Conservation (phyloP, 495 filamentous ascomycete genomes). For the Chaetomium fimeti region DNA sequence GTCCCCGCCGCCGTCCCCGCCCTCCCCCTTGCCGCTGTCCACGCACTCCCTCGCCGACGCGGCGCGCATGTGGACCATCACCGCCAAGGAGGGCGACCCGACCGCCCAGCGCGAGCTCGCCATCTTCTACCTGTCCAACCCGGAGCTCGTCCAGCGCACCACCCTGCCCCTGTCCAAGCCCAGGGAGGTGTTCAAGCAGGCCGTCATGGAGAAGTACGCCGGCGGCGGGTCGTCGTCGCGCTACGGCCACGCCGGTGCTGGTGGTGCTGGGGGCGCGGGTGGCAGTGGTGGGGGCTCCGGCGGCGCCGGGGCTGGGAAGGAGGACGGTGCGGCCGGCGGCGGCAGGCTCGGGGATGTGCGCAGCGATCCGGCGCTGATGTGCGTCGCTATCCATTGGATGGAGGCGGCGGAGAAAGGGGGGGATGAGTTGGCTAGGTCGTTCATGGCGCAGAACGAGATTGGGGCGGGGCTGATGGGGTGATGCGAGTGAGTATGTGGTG, state of each 20-base stretch:
- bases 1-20: slow-evolving; percentile 25
- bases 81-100: slow-evolving; percentile 88
- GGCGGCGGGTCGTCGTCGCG: no score
- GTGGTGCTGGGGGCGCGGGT: slow-evolving; percentile 17
- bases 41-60: slow-evolving; percentile 76
- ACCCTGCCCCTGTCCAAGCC: slow-evolving; percentile 82
- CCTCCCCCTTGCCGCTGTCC: slow-evolving; percentile 45
- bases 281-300: not conserved
- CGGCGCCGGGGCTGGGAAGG: slow-evolving; percentile 24
- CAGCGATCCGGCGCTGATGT: slow-evolving; percentile 88
- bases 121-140: slow-evolving; percentile 90
- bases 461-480: slow-evolving; percentile 29
- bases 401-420: slow-evolving; percentile 82
- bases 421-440: slow-evolving; percentile 81
- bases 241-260: not conserved
- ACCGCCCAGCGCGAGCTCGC: slow-evolving; percentile 93
- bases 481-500: not conserved
- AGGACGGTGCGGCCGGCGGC: slow-evolving; percentile 23
- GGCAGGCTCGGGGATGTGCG: slow-evolving; percentile 53
- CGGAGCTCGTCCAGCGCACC: slow-evolving; percentile 79
- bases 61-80: slow-evolving; percentile 88
- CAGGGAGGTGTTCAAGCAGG: slow-evolving; percentile 85
- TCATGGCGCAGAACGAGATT: slow-evolving; percentile 66
- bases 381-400: slow-evolving; percentile 98
- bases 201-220: slow-evolving; percentile 73